Conservation (phyloP, 306 rosid species). For the Sechiopsis laciniata region DNA sequence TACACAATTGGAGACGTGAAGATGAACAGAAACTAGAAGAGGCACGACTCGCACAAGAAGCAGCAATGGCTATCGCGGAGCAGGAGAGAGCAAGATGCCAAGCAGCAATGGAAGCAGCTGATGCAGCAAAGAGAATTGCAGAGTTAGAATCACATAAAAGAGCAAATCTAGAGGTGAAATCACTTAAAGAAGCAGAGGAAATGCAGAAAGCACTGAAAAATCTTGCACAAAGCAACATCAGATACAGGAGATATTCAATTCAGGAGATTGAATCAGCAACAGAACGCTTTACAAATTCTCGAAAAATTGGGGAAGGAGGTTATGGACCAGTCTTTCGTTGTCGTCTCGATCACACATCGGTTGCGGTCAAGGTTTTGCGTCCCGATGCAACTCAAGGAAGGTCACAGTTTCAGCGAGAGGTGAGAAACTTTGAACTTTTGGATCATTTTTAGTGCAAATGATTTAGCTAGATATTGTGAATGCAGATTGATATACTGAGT, state of each 20-base stretch:
- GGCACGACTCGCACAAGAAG: constrained; percentile 56
- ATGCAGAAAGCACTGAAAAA: constrained; percentile 48
- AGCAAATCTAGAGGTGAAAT: constrained; percentile 44
- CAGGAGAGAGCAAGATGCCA: constrained; percentile 66
- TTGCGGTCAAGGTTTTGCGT: constrained; percentile 80
- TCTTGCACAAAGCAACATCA: constrained; percentile 47
- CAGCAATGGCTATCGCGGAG: constrained; percentile 65
- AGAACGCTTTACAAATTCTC: constrained; percentile 44
- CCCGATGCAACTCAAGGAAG: constrained; percentile 73
- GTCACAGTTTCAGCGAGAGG: constrained; percentile 92
- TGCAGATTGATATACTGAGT: constrained; percentile 84
- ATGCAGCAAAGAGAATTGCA: constrained; percentile 73
- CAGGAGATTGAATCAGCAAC: constrained; percentile 85
- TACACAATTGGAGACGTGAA: constrained; percentile 45
- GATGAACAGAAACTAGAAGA: constrained; percentile 67
- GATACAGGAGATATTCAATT: constrained; percentile 58
- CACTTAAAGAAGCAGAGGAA: constrained; percentile 63
- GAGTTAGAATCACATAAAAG: constrained; percentile 53
- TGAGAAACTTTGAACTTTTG: constrained; percentile 30
- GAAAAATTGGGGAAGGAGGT: constrained; percentile 89
- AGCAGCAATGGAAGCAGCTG: constrained; percentile 72
- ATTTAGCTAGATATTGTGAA: constrained; percentile 13
- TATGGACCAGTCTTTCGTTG: constrained; percentile 78
- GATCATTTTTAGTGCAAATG: neutral
- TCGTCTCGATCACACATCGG: constrained; percentile 74